Percentiles rank a stretch among this genome's conserved stretches.
phyloP scores from a whole-genome alignment of 1,284 basidiomycete species.

The Apiotrichum siamense region DNA sequence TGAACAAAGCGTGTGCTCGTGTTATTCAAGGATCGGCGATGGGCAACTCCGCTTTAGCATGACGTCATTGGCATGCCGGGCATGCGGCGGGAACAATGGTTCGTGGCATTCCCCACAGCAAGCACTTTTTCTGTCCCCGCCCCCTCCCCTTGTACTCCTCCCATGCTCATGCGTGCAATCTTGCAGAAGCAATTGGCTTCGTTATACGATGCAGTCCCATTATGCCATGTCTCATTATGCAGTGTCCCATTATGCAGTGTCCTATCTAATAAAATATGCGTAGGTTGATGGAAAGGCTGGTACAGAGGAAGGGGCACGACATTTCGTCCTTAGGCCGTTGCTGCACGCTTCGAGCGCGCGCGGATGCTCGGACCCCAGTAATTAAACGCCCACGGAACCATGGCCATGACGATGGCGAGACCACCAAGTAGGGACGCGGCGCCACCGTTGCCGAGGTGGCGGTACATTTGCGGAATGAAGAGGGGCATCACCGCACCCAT shows the following conservation, averaged over 20 bases:
- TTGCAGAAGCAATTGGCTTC: not conserved
- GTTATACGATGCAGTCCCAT: not conserved
- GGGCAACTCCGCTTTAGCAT: too few species aligned
- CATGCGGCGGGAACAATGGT: too few species aligned
- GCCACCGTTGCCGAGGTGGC: conserved; percentile 33
- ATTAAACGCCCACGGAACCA: conserved; percentile 30
- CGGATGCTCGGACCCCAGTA: conserved; percentile 25
- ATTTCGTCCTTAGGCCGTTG: not conserved
- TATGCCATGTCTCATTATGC: not conserved
- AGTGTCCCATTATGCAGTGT: not conserved
- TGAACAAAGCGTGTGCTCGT: too few species aligned
- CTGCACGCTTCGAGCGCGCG: conserved; percentile 31
- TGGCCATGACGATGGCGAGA: conserved; percentile 28
- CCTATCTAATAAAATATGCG: not conserved
- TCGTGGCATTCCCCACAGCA: too few species aligned
- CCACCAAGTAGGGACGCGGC: conserved; percentile 26
- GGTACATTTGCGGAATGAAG: conserved; percentile 61
- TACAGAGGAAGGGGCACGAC: not conserved
- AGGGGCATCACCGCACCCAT: conserved; percentile 64
- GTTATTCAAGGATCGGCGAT: too few species aligned
- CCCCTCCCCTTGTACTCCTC: too few species aligned
- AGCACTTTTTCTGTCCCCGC: too few species aligned
- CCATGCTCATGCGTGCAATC: too few species aligned
- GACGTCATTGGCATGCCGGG: too few species aligned
- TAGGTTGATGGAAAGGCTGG: not conserved